Percentiles rank a stretch among this genome's conserved stretches.
Conservation (phyloP, 176 grass and related monocot genomes). For the Tuctoria greenei region DNA sequence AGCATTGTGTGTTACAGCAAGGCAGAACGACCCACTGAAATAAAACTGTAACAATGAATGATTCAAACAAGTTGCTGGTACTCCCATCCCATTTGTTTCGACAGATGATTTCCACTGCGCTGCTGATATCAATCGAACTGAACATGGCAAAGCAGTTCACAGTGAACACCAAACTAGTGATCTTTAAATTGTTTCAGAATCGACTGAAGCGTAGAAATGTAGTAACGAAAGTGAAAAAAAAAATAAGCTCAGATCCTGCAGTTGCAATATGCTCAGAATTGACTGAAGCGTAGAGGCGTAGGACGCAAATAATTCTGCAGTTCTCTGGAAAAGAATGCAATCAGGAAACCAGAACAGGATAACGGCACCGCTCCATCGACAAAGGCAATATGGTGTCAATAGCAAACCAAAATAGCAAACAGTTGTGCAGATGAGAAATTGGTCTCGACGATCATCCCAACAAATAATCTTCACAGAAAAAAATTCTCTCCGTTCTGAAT, state of each 20-base stretch:
- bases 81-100: not conserved
- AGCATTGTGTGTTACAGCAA: slow-evolving; percentile 23
- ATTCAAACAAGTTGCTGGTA: slow-evolving; percentile 17
- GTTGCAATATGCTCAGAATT: too few relatives aligned
- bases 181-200: not conserved
- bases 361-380: not conserved
- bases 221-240: not conserved
- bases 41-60: slow-evolving; percentile 6
- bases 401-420: slow-evolving; percentile 1
- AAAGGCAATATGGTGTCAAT: not conserved
- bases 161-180: not conserved
- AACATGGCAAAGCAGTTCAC: not conserved
- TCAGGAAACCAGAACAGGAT: not conserved
- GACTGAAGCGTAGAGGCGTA: not conserved
- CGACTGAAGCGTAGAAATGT: not conserved
- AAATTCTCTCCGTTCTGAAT: slow-evolving; percentile 26
- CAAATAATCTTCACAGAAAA: slow-evolving; percentile 17
- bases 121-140: not conserved
- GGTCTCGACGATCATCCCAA: slow-evolving; percentile 8
- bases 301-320: not conserved
- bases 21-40: not conserved
- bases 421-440: not conserved
- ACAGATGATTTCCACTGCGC: not conserved
- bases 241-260: slow-evolving; percentile 2
- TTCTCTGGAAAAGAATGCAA: slow-evolving; percentile 21